Evolutionary conservation across 192 early-diverging fungal genomes (phyloP).

Genomic region (Entomortierella lignicola): DNA sequence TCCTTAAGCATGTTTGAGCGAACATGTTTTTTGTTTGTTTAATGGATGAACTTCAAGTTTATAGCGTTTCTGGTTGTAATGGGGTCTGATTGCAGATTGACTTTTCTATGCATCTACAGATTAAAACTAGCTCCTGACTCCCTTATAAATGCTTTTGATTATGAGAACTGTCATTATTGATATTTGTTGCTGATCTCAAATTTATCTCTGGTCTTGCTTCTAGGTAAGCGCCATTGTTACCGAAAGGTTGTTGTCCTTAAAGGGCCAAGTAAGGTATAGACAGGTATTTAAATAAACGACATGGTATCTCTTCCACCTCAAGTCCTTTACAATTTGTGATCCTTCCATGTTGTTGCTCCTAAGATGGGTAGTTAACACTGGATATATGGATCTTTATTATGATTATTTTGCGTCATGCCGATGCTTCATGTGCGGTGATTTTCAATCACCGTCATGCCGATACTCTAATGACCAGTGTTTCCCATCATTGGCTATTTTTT

Average conservation of each 20-base stretch:
- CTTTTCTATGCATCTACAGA: slow-evolving; percentile 52
- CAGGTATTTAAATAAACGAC: slow-evolving; percentile 17
- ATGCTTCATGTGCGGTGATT: no score
- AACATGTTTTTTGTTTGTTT: slow-evolving; percentile 15
- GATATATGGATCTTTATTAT: background rate
- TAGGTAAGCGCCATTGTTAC: no score
- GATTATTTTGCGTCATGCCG: no score
- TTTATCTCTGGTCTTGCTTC: no score
- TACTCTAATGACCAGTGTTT: slow-evolving; percentile 55
- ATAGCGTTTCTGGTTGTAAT: slow-evolving; percentile 6
- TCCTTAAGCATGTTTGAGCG: slow-evolving; percentile 21
- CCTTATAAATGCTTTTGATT: background rate
- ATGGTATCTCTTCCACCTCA: background rate
- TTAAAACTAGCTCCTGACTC: slow-evolving; percentile 58
- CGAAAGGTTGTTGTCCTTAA: no score
- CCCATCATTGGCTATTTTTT: slow-evolving; percentile 54
- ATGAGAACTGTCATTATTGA: background rate
- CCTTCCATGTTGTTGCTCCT: background rate
- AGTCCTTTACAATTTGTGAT: background rate
- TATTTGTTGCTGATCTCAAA: background rate
- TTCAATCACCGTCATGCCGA: slow-evolving; percentile 30
- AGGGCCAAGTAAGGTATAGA: background rate
- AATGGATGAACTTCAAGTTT: background rate
- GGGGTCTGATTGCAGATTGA: slow-evolving; percentile 15
- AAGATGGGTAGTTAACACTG: slow-evolving; percentile 9